Conservation (phyloP, 768 basidiomycete genomes). For the Amanita phalloides region DNA sequence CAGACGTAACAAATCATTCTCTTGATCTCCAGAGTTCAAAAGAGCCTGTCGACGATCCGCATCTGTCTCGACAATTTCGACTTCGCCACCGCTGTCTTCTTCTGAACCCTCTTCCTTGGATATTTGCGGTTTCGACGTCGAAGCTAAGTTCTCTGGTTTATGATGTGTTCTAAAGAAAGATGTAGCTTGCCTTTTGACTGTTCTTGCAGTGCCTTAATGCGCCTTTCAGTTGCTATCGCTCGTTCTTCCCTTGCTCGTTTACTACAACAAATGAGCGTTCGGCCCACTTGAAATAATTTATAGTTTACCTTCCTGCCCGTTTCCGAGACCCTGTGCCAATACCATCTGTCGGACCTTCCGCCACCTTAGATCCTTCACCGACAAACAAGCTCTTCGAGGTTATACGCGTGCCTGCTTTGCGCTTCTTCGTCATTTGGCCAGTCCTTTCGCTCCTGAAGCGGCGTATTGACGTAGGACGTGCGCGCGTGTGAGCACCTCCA, state of each 20-base stretch:
- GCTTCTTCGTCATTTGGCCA: constrained; percentile 55
- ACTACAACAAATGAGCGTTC: constrained; percentile 23
- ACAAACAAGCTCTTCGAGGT: constrained; percentile 49
- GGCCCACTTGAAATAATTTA: background rate
- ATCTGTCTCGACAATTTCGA: constrained; percentile 30
- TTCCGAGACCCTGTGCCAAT: constrained; percentile 61
- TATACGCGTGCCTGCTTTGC: constrained; percentile 65
- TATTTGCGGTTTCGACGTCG: background rate
- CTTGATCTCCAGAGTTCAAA: constrained; percentile 30
- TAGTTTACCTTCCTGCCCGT: constrained; percentile 49
- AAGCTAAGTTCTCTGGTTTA: background rate
- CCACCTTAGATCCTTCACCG: constrained; percentile 44
- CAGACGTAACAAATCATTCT: constrained; percentile 27
- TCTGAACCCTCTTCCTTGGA: constrained; percentile 8
- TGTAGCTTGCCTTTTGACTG: constrained; percentile 15
- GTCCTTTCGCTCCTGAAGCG: constrained; percentile 28
- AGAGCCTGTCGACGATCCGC: constrained; percentile 41
- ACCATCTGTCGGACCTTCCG: constrained; percentile 23
- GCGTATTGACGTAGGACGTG: constrained; percentile 40
- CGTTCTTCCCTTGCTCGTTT: constrained; percentile 74
- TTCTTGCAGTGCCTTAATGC: constrained; percentile 37
- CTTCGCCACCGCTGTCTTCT: constrained; percentile 14
- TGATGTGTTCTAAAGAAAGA: background rate
- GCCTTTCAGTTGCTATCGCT: constrained; percentile 61
- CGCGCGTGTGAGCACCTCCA: constrained; percentile 64